These are phyloP conservation scores for Colletotrichum paranaense DNA, from an alignment of 2,329 filamentous ascomycete species.

Conservation along the genomic window DNA sequence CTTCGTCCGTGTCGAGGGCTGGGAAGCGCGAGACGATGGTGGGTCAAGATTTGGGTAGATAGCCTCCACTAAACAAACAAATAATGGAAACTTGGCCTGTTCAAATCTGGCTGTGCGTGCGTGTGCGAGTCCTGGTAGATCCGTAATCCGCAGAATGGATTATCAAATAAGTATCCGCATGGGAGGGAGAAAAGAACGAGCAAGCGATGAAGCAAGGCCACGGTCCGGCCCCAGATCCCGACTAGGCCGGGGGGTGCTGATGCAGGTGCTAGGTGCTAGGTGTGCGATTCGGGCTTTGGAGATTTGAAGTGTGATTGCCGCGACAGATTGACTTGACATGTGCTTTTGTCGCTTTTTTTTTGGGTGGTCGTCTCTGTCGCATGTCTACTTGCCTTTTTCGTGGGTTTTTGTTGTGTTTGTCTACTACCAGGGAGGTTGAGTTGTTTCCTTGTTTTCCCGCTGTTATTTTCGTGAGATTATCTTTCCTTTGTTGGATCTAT, in stretches of 20 bases:
- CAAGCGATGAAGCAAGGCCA: not conserved
- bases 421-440: rapidly evolving
- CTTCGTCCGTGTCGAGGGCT: not conserved
- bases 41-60: not conserved
- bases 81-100: conserved; percentile 3
- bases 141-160: no score
- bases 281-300: not conserved
- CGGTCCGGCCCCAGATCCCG: not conserved
- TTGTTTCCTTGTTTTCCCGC: not conserved
- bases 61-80: conserved; percentile 3
- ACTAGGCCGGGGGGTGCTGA: not conserved
- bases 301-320: not conserved
- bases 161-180: no score
- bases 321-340: not conserved
- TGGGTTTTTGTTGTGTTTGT: not conserved
- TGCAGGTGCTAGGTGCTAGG: not conserved
- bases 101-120: not conserved
- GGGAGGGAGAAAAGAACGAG: no score
- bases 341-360: not conserved
- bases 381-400: not conserved
- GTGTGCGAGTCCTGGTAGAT: not conserved
- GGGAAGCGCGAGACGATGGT: not conserved
- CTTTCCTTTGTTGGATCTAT: no score
- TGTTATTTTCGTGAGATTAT: not conserved
- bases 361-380: not conserved